Evolutionary conservation across 129 eudicot species (phyloP).

Genomic region (Centaurea solstitialis): DNA sequence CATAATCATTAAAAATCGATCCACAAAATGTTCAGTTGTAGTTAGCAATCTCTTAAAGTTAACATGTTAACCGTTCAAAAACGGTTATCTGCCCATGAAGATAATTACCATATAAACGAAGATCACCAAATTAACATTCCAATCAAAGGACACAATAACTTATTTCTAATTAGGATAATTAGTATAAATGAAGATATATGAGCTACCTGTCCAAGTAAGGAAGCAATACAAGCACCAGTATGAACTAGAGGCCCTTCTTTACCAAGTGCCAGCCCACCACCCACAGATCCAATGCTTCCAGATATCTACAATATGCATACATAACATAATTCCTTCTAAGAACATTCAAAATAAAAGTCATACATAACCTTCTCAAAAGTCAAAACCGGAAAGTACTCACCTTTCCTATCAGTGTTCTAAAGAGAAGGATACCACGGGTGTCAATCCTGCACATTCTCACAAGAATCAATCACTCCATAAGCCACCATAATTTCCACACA

Average conservation of each 20-base stretch:
- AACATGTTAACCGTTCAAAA: background rate
- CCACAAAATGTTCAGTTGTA: background rate
- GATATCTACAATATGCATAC: slow-evolving; percentile 52
- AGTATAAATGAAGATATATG: background rate
- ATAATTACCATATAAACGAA: background rate
- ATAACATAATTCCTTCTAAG: background rate
- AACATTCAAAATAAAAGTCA: slow-evolving; percentile 3
- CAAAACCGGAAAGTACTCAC: slow-evolving; percentile 31
- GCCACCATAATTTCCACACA: background rate
- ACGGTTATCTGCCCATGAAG: background rate
- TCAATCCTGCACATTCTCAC: slow-evolving; percentile 62
- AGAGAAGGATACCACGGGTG: slow-evolving; percentile 90
- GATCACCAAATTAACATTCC: background rate
- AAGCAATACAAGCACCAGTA: slow-evolving; percentile 98
- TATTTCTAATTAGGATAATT: background rate
- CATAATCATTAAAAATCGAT: background rate
- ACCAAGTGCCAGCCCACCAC: slow-evolving; percentile 98
- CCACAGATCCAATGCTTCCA: slow-evolving; percentile 98
- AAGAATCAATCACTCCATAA: slow-evolving; percentile 9
- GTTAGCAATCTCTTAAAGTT: background rate
- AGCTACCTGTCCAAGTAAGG: slow-evolving; percentile 91
- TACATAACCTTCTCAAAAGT: background rate
- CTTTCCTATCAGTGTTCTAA: slow-evolving; percentile 93
- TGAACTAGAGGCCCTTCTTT: slow-evolving; percentile 99
- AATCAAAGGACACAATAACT: background rate